Conservation (phyloP, 2,329 filamentous ascomycete species). For the Emmonsiellopsis sp. region DNA sequence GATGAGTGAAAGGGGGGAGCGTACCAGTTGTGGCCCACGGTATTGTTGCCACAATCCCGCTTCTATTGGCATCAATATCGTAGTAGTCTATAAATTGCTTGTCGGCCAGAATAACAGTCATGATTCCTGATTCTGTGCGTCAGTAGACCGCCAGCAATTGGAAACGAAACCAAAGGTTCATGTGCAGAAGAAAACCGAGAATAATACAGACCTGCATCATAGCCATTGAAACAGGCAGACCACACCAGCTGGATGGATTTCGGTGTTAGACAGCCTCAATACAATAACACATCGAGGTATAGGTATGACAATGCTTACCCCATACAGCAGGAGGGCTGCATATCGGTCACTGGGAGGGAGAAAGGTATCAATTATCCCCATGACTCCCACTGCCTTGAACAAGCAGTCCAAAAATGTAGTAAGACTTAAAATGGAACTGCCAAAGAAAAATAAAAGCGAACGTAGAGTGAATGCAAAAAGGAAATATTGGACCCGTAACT, state of each 20-base stretch:
- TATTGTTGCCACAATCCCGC: constrained; percentile 32
- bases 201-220: constrained; percentile 24
- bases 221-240: constrained; percentile 30
- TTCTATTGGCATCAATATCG: constrained; percentile 23
- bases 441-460: too few relatives aligned
- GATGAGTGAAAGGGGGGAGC: neutral
- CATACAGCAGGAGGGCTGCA: constrained; percentile 24
- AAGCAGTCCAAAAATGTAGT: too few relatives aligned
- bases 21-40: constrained; percentile 34
- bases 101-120: constrained; percentile 36
- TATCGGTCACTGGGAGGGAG: constrained; percentile 31
- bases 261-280: too few relatives aligned
- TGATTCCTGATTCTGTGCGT: constrained; percentile 21
- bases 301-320: constrained; percentile 22
- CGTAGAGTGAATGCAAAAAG: too few relatives aligned
- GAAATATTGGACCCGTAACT: too few relatives aligned
- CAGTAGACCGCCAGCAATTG: neutral
- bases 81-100: constrained; percentile 34
- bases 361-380: constrained; percentile 13
- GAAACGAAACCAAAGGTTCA: neutral
- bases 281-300: too few relatives aligned
- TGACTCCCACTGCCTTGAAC: neutral
- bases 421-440: too few relatives aligned
- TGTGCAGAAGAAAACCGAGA: neutral
- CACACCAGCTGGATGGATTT: too few relatives aligned